Conservation (phyloP, 2,329 filamentous ascomycete genomes). For the Sarocladiaceae sp. region DNA sequence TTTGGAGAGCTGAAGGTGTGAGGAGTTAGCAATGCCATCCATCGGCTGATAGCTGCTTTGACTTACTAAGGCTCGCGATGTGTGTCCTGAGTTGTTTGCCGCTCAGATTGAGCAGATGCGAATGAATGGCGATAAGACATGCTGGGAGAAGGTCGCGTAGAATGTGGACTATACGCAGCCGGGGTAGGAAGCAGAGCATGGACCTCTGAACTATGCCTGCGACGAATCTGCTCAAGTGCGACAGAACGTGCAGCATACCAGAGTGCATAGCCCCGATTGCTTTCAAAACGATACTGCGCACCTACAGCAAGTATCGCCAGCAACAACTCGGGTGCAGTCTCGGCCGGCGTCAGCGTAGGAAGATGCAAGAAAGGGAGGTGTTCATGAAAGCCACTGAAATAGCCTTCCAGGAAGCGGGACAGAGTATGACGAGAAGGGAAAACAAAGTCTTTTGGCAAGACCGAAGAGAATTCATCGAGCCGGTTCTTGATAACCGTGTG, state of each 20-base stretch:
- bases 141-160: constrained; percentile 54
- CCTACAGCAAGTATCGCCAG: constrained; percentile 65
- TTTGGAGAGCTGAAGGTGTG: constrained; percentile 45
- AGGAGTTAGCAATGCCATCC: not conserved
- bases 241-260: constrained; percentile 60
- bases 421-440: constrained; percentile 67
- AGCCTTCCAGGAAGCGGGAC: constrained; percentile 65
- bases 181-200: constrained; percentile 53
- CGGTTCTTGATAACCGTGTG: constrained; percentile 53
- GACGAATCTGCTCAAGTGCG: constrained; percentile 53
- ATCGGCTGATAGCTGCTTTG: not conserved
- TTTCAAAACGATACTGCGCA: constrained; percentile 62
- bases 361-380: constrained; percentile 60
- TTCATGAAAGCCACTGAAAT: constrained; percentile 62
- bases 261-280: constrained; percentile 52
- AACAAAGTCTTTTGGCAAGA: constrained; percentile 58
- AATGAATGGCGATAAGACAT: constrained; percentile 55
- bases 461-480: constrained; percentile 57
- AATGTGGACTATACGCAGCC: constrained; percentile 56
- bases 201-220: constrained; percentile 52
- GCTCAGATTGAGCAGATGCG: constrained; percentile 53
- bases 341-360: constrained; percentile 58
- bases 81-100: constrained; percentile 53
- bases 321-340: constrained; percentile 64
- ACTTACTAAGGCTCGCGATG: constrained; percentile 57